Conservation (phyloP, 2,329 filamentous ascomycete genomes). For the Pestalotiopsis fici region DNA sequence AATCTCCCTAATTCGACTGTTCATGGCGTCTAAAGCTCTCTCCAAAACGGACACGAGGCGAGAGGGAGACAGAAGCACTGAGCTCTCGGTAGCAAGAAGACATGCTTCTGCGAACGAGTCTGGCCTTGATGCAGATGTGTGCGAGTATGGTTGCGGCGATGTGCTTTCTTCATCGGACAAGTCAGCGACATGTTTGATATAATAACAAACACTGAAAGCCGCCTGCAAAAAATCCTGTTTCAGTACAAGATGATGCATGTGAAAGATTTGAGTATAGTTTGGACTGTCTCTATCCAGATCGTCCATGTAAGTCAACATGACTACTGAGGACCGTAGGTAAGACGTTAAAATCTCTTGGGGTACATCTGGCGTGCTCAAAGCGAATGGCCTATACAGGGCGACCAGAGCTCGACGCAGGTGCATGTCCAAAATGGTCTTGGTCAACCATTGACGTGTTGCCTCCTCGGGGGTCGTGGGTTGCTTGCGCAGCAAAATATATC, state of each 20-base stretch:
- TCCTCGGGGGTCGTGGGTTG: constrained; percentile 41
- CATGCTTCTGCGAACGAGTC: constrained; percentile 25
- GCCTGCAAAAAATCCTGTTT: constrained; percentile 58
- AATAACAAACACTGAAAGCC: constrained; percentile 56
- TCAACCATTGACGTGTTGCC: constrained; percentile 53
- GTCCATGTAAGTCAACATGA: constrained; percentile 56
- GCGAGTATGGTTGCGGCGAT: constrained; percentile 14
- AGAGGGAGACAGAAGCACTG: constrained; percentile 24
- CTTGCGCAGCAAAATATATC: constrained; percentile 51
- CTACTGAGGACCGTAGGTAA: constrained; percentile 56
- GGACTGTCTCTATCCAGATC: constrained; percentile 50
- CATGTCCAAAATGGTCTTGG: constrained; percentile 53
- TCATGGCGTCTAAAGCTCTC: constrained; percentile 45
- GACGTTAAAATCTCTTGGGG: constrained; percentile 52
- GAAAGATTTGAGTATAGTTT: constrained; percentile 47
- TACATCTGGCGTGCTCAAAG: constrained; percentile 49
- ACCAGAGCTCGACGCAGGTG: constrained; percentile 54
- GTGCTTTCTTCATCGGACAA: constrained; percentile 6
- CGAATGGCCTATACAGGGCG: constrained; percentile 56
- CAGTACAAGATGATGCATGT: constrained; percentile 54
- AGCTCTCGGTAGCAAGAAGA: constrained; percentile 25
- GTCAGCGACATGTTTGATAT: constrained; percentile 40
- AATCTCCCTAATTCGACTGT: constrained; percentile 42
- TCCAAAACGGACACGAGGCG: constrained; percentile 37
- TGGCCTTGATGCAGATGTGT: constrained; percentile 15